Percentiles rank a stretch among this genome's conserved stretches.
Evolutionary conservation across 2,329 filamentous ascomycete species (phyloP).

Genomic region (Trichoderma asperellum): DNA sequence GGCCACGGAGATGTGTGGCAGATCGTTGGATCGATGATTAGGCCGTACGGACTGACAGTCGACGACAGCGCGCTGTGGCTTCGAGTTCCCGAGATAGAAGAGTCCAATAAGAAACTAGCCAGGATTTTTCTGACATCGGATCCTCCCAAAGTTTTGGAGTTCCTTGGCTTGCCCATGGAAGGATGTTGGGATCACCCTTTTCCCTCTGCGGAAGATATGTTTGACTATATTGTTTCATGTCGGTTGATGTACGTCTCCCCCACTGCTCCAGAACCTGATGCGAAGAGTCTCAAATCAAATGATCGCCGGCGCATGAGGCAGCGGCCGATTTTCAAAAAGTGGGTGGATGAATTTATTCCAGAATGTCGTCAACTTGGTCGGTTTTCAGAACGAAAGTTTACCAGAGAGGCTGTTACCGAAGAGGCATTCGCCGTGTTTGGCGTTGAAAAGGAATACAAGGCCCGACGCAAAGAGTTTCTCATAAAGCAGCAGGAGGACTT

Average conservation of each 20-base stretch:
- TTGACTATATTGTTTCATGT: slow-evolving; percentile 61
- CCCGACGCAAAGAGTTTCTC: slow-evolving; percentile 48
- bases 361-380: slow-evolving; percentile 48
- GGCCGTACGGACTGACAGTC: slow-evolving; percentile 67
- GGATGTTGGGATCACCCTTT: slow-evolving; percentile 61
- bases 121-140: slow-evolving; percentile 64
- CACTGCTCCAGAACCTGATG: slow-evolving; percentile 34
- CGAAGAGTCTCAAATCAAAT: slow-evolving; percentile 52
- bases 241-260: slow-evolving; percentile 59
- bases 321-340: slow-evolving; percentile 62
- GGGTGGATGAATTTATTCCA: slow-evolving; percentile 67
- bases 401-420: slow-evolving; percentile 52
- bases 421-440: slow-evolving; percentile 59
- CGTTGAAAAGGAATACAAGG: slow-evolving; percentile 49
- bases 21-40: slow-evolving; percentile 64
- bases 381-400: slow-evolving; percentile 38
- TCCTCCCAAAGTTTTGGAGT: slow-evolving; percentile 59
- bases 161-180: slow-evolving; percentile 61
- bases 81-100: slow-evolving; percentile 70
- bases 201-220: slow-evolving; percentile 57
- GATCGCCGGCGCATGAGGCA: slow-evolving; percentile 60
- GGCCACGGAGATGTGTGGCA: slow-evolving; percentile 75
- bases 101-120: slow-evolving; percentile 56
- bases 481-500: slow-evolving; percentile 46
- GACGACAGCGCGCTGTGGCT: slow-evolving; percentile 67